A percentile compares a stretch with the other conserved stretches of the same genome.
phyloP scores from a whole-genome alignment of 2,329 filamentous ascomycete species.

The Cladobotryum mycophilum region DNA sequence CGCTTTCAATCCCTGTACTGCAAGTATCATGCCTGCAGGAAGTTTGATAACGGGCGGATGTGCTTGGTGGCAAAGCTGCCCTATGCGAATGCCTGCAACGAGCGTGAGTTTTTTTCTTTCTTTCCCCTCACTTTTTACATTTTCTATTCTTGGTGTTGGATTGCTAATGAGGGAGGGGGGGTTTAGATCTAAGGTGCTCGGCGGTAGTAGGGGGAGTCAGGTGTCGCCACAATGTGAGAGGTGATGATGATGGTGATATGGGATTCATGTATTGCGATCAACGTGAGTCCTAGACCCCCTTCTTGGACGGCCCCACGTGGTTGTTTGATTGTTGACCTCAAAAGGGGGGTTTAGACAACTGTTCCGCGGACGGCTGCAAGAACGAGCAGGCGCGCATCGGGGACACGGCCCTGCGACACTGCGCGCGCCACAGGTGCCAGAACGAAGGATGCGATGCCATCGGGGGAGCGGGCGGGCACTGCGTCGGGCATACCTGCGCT shows the following conservation, averaged over 20 bases:
- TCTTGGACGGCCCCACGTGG: background rate
- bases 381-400: constrained; percentile 15
- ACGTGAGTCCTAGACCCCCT: constrained; percentile 13
- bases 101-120: constrained; percentile 21
- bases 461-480: constrained; percentile 16
- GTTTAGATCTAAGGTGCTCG: constrained; percentile 18
- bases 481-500: constrained; percentile 24
- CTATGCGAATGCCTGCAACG: constrained; percentile 16
- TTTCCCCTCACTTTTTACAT: too few species aligned
- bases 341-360: constrained; percentile 22
- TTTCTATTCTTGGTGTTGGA: background rate
- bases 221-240: constrained; percentile 18
- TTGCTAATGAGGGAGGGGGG: background rate
- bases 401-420: constrained; percentile 20
- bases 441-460: constrained; percentile 16
- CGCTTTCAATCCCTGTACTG: constrained; percentile 18
- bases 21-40: constrained; percentile 20
- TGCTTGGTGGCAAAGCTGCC: constrained; percentile 19
- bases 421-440: constrained; percentile 24
- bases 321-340: background rate
- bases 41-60: constrained; percentile 16
- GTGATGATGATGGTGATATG: constrained; percentile 14
- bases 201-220: constrained; percentile 19
- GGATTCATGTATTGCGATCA: constrained; percentile 19
- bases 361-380: constrained; percentile 18